Conservation (phyloP, 2,329 filamentous ascomycete species). For the Fusarium sp. region DNA sequence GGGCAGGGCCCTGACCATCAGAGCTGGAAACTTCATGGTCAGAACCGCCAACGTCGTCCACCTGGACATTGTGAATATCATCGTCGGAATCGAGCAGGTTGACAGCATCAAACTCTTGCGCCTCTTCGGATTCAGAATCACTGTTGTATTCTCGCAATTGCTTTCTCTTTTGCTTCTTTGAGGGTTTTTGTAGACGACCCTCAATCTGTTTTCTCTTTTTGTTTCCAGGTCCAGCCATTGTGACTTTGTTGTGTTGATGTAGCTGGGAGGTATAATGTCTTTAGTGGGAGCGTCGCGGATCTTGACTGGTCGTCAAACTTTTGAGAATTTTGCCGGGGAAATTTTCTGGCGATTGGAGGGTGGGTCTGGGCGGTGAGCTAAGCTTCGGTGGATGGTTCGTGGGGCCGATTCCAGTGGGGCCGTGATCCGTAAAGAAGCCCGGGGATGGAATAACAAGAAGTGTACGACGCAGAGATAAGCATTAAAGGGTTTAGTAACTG, state of each 20-base stretch:
- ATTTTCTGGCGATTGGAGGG: constrained; percentile 48
- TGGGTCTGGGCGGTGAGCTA: constrained; percentile 47
- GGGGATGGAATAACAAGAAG: not conserved
- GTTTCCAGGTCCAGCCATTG: constrained; percentile 53
- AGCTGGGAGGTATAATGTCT: constrained; percentile 21
- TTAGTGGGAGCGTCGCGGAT: constrained; percentile 30
- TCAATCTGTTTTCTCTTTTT: constrained; percentile 55
- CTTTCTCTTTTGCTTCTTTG: constrained; percentile 67
- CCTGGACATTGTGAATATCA: constrained; percentile 66
- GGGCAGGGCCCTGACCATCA: constrained; percentile 53
- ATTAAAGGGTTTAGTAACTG: not conserved
- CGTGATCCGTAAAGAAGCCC: not conserved
- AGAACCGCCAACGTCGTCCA: constrained; percentile 62
- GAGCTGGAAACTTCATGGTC: constrained; percentile 55
- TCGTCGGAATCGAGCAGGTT: constrained; percentile 70
- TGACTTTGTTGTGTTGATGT: constrained; percentile 29
- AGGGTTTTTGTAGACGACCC: constrained; percentile 56
- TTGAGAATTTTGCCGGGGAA: constrained; percentile 49
- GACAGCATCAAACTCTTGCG: constrained; percentile 63
- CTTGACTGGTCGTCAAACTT: constrained; percentile 45
- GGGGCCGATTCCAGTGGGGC: constrained; percentile 29
- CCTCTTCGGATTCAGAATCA: constrained; percentile 62
- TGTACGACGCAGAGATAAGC: not conserved
- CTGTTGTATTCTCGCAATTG: constrained; percentile 65
- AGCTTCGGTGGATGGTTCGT: constrained; percentile 24